Conservation (phyloP, 176 grass and related monocot genomes). For the Bolboschoenus planiculmis region DNA sequence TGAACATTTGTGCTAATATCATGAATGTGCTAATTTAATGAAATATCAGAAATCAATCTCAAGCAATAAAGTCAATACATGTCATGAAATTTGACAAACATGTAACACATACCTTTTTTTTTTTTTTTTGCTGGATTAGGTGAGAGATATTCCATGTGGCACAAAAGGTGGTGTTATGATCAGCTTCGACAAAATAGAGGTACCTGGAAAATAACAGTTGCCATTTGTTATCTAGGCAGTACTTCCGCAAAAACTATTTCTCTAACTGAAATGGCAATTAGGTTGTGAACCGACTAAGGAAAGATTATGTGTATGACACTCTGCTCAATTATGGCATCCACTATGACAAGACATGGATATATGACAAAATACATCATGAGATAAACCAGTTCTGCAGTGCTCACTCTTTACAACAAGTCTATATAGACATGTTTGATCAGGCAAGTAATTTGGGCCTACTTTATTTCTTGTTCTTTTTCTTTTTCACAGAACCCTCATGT, state of each 20-base stretch:
- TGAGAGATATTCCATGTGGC: slow-evolving; percentile 96
- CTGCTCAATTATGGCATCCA: slow-evolving; percentile 90
- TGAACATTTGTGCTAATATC: not conserved
- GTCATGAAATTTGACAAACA: not conserved
- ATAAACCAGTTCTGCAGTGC: slow-evolving; percentile 99
- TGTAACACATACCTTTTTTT: not conserved
- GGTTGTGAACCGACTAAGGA: slow-evolving; percentile 93
- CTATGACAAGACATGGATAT: slow-evolving; percentile 99
- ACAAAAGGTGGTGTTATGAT: slow-evolving; percentile 99
- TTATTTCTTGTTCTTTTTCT: not conserved
- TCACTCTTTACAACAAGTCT: slow-evolving; percentile 94
- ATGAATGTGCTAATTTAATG: not conserved
- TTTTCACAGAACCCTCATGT: not conserved
- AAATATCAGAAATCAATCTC: not conserved
- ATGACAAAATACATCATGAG: slow-evolving; percentile 99
- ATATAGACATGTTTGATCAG: slow-evolving; percentile 99
- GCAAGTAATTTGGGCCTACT: slow-evolving; percentile 27
- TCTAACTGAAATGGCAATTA: slow-evolving; percentile 24
- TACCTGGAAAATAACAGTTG: slow-evolving; percentile 20
- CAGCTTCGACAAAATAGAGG: slow-evolving; percentile 99
- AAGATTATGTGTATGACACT: slow-evolving; percentile 82
- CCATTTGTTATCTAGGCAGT: not conserved
- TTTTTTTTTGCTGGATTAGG: slow-evolving; percentile 36
- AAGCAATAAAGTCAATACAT: not conserved
- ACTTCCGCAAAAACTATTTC: not conserved